phyloP scores from a whole-genome alignment of 257 asterid genomes.

The Marsdenia floribunda region DNA sequence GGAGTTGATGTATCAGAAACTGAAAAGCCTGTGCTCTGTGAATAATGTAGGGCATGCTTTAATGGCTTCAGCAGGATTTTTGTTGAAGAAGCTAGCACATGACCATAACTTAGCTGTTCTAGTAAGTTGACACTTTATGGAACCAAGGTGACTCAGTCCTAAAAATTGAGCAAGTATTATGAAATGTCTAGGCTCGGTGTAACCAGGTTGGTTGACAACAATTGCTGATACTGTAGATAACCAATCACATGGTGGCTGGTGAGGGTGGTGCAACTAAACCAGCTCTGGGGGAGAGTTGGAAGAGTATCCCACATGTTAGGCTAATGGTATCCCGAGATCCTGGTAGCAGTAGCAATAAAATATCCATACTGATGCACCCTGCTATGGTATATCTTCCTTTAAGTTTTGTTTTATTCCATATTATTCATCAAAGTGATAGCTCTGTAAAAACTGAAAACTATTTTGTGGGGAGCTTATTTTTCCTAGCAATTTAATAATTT shows the following conservation, averaged over 20 bases:
- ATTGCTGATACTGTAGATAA: conserved; percentile 43
- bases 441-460: neutral
- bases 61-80: conserved; percentile 63
- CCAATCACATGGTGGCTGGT: conserved; percentile 88
- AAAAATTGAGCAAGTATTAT: neutral
- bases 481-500: conserved; percentile 1
- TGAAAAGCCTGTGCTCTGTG: conserved; percentile 15
- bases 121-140: conserved; percentile 34
- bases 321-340: conserved; percentile 48
- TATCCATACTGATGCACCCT: conserved; percentile 70
- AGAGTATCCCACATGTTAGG: conserved; percentile 75
- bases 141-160: neutral
- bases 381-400: conserved; percentile 38
- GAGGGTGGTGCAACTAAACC: conserved; percentile 69
- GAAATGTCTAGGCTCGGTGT: neutral
- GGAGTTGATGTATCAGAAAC: conserved; percentile 9
- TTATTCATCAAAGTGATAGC: neutral
- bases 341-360: conserved; percentile 32
- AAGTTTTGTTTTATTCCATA: neutral
- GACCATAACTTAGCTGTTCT: conserved; percentile 61
- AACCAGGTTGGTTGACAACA: neutral
- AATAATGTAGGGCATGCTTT: conserved; percentile 59
- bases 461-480: neutral
- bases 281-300: conserved; percentile 93
- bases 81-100: conserved; percentile 72